Conservation (phyloP, 2,329 filamentous ascomycete species). For the Pseudogymnoascus sp. region DNA sequence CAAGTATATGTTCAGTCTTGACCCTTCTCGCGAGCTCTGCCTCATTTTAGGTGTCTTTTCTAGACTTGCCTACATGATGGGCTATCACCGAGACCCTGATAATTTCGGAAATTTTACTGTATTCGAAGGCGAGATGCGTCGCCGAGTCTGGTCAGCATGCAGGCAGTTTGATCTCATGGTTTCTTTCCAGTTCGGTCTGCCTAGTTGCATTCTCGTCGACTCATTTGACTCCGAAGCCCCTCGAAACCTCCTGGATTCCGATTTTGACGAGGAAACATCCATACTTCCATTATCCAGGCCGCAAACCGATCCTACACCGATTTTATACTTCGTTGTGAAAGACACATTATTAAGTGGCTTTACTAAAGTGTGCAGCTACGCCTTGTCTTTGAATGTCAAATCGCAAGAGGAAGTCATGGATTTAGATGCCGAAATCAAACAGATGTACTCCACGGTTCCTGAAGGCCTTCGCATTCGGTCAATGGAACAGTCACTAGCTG, state of each 20-base stretch:
- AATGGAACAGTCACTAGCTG: constrained; percentile 17
- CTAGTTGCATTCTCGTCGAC: constrained; percentile 20
- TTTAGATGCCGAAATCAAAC: constrained; percentile 20
- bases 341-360: constrained; percentile 23
- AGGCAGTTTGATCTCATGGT: constrained; percentile 23
- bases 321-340: constrained; percentile 28
- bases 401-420: constrained; percentile 16
- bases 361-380: constrained; percentile 23
- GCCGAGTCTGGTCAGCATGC: constrained; percentile 21
- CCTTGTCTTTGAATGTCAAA: constrained; percentile 22
- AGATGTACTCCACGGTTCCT: constrained; percentile 18
- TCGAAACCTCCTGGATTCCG: constrained; percentile 22
- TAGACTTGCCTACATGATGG: constrained; percentile 23
- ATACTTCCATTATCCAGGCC: constrained; percentile 19
- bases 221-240: constrained; percentile 21
- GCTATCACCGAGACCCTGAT: constrained; percentile 23
- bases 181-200: constrained; percentile 25
- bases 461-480: constrained; percentile 15
- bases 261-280: constrained; percentile 22
- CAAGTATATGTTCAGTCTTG: constrained; percentile 21
- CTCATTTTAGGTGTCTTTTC: constrained; percentile 20
- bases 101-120: constrained; percentile 16
- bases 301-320: constrained; percentile 18
- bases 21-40: constrained; percentile 21
- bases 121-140: constrained; percentile 26